phyloP scores from a whole-genome alignment of 805 yeast species.

The Hanseniaspora clermontiae region DNA sequence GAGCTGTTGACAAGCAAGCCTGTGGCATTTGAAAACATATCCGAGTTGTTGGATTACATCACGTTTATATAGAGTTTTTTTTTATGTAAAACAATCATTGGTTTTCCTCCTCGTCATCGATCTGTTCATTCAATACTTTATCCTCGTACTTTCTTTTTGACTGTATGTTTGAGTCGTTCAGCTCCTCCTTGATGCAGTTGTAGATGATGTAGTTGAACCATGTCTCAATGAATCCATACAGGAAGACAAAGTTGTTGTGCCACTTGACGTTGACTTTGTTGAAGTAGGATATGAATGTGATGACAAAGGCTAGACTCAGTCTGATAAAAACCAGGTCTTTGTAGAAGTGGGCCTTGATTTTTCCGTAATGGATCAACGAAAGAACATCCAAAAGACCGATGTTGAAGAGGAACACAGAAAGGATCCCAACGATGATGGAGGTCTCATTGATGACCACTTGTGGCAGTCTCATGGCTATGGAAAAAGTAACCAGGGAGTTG shows the following conservation, averaged over 20 bases:
- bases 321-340: constrained; percentile 45
- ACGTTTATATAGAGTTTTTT: constrained; percentile 1
- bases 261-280: constrained; percentile 32
- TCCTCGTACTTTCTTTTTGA: constrained; percentile 16
- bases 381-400: constrained; percentile 43
- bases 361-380: constrained; percentile 35
- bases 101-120: constrained; percentile 6
- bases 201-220: constrained; percentile 58
- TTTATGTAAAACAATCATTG: not conserved
- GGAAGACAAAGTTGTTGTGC: constrained; percentile 52
- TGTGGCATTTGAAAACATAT: not conserved
- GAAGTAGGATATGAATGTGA: constrained; percentile 40
- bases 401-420: constrained; percentile 35
- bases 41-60: constrained; percentile 3
- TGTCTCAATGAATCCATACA: constrained; percentile 49
- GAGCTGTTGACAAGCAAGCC: not conserved
- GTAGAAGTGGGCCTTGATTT: constrained; percentile 29
- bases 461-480: constrained; percentile 47
- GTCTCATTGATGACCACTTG: constrained; percentile 22
- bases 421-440: constrained; percentile 39
- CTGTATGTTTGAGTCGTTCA: constrained; percentile 35
- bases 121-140: constrained; percentile 13
- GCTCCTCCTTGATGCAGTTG: constrained; percentile 54
- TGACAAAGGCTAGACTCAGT: constrained; percentile 35
- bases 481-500: constrained; percentile 39